These are phyloP conservation scores for Penicillium coprophilum DNA, from an alignment of 495 filamentous ascomycete species.

Conservation along the genomic window DNA sequence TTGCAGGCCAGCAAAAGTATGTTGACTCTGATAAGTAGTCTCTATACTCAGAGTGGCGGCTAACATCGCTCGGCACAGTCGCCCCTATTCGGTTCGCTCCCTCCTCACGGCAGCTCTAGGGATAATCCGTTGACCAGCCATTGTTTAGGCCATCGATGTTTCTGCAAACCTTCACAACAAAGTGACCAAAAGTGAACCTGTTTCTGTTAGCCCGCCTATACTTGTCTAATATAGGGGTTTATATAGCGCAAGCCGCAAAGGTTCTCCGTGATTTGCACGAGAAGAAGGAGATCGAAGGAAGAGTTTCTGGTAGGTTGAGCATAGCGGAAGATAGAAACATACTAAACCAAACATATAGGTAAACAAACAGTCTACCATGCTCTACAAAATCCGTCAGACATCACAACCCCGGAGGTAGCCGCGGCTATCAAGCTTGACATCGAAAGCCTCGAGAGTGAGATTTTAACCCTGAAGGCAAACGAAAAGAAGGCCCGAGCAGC, in stretches of 20 bases:
- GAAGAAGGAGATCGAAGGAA: conserved; percentile 56
- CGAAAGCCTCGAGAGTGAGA: conserved; percentile 46
- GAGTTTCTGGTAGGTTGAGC: conserved; percentile 48
- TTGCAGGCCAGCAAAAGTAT: conserved; percentile 58
- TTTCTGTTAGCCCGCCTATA: background rate
- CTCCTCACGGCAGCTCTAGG: background rate
- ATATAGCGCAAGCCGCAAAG: conserved; percentile 58
- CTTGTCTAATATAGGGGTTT: conserved; percentile 10
- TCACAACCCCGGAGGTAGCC: conserved; percentile 44
- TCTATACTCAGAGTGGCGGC: conserved; percentile 2
- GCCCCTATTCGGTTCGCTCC: conserved; percentile 57
- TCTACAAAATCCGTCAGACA: conserved; percentile 51
- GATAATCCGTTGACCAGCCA: background rate
- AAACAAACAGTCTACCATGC: conserved; percentile 66
- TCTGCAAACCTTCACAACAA: conserved; percentile 67
- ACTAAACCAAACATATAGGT: conserved; percentile 34
- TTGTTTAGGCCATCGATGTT: conserved; percentile 58
- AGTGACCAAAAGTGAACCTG: conserved; percentile 57
- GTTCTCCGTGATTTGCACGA: conserved; percentile 63
- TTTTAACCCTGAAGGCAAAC: conserved; percentile 46
- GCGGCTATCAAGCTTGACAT: conserved; percentile 52
- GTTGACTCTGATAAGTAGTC: conserved; percentile 7
- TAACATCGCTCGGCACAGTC: conserved; percentile 36
- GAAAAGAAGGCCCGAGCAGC: conserved; percentile 53
- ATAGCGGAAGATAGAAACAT: background rate